These are phyloP conservation scores for Penicillium sp. DNA, from an alignment of 2,329 filamentous ascomycete species.

Conservation along the genomic window DNA sequence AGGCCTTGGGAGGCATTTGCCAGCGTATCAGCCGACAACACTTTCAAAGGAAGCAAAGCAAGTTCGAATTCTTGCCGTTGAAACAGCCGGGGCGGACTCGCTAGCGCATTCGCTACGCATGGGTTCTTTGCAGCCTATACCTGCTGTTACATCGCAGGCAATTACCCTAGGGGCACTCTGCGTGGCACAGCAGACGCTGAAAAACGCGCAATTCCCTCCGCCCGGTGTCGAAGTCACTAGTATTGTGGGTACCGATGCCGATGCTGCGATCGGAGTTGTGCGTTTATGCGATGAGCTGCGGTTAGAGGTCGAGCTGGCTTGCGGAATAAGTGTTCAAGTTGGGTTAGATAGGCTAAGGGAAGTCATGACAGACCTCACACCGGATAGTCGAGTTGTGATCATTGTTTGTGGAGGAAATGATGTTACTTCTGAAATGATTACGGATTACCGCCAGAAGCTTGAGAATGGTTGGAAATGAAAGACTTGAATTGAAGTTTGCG, in stretches of 20 bases:
- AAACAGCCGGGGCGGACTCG: slow-evolving; percentile 71
- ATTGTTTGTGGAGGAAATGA: slow-evolving; percentile 49
- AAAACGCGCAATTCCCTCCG: slow-evolving; percentile 54
- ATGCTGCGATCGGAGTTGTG: slow-evolving; percentile 73
- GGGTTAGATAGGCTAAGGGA: slow-evolving; percentile 29
- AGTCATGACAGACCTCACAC: slow-evolving; percentile 26
- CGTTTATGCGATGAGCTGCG: slow-evolving; percentile 75
- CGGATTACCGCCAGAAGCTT: slow-evolving; percentile 49
- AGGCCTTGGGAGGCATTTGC: slow-evolving; percentile 51
- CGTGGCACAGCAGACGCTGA: slow-evolving; percentile 64
- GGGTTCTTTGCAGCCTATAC: slow-evolving; percentile 57
- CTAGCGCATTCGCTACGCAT: slow-evolving; percentile 61
- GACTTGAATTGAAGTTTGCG: too few relatives aligned
- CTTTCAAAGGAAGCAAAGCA: slow-evolving; percentile 5
- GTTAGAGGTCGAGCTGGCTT: slow-evolving; percentile 76
- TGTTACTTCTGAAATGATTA: slow-evolving; percentile 53
- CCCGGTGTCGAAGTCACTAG: slow-evolving; percentile 51
- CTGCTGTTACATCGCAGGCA: slow-evolving; percentile 70
- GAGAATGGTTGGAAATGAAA: slow-evolving; percentile 30
- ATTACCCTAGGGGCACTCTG: slow-evolving; percentile 66
- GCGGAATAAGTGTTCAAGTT: slow-evolving; percentile 69
- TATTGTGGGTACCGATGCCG: slow-evolving; percentile 66
- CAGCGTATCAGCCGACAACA: neutral
- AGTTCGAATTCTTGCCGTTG: slow-evolving; percentile 62
- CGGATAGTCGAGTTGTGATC: slow-evolving; percentile 38